Evolutionary conservation across 2,329 filamentous ascomycete species (phyloP).

Genomic region (Ceratocystis destructans): DNA sequence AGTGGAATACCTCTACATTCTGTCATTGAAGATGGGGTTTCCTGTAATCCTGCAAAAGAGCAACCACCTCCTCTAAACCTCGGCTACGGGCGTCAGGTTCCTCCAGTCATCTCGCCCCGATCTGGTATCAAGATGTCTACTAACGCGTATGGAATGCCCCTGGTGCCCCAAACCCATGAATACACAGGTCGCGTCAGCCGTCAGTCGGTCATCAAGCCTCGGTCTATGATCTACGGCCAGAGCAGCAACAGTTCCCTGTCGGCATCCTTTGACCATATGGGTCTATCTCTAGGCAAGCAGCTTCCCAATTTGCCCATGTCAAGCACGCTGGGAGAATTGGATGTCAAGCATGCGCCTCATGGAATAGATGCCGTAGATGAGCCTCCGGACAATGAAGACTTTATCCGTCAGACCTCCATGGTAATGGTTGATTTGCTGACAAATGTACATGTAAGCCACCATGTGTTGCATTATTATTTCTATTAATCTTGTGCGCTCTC

Average conservation of each 20-base stretch:
- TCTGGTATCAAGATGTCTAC: neutral
- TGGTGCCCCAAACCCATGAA: neutral
- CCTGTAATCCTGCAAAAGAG: neutral
- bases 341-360: neutral
- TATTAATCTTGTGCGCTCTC: neutral
- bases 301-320: neutral
- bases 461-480: slow-evolving; percentile 22
- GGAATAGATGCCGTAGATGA: neutral
- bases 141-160: slow-evolving; percentile 9
- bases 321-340: neutral
- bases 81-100: neutral
- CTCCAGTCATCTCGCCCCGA: neutral
- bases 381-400: neutral
- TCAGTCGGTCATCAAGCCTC: neutral
- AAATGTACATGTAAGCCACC: slow-evolving; percentile 9
- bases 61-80: neutral
- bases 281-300: neutral
- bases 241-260: neutral
- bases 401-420: slow-evolving; percentile 5
- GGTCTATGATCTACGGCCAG: neutral
- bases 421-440: slow-evolving; percentile 13
- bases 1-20: neutral
- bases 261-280: neutral
- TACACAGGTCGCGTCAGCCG: slow-evolving; percentile 1
- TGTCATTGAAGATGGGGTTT: neutral